Evolutionary conservation across 495 filamentous ascomycete species (phyloP), one percentile per base, ranked within the genome.

Genomic region (Aspergillus ostianus): DNA sequence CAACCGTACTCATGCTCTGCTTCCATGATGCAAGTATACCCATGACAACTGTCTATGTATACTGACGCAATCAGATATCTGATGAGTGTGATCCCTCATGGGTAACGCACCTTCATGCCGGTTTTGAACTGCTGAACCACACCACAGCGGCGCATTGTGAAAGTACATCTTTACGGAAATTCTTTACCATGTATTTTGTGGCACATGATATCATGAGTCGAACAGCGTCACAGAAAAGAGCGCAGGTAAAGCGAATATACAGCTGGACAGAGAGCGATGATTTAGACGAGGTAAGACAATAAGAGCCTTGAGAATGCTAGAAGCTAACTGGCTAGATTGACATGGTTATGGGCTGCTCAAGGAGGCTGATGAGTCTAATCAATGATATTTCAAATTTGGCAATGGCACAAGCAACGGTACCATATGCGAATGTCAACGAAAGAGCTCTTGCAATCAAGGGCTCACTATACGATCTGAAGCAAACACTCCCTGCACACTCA

Each of bases 171-270:
- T 44, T 67, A 12, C 54, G 50, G 18, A 58, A 27, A 10, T 67
- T 67, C 30, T 62, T 61, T 47, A 51, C 53, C 10, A 67, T 67
- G 61, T 67, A 67, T 53, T 67, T 67, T 60, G 58, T 64, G 6
- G 61, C 58, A 9, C 65, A 67, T 51, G 65, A 64, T 44, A 64
- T 64, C 27, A 64, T 67, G 65, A 62, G 55, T 20, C 61, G 58
- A 0, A 67, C 61, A 4, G 61, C 51, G 2, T 56, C 50, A 4
- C 45, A 52, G 18, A 48, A 51, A 6, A 51, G 21, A 32, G 29
- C 55, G 15, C 20, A 48, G 4, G 54, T 56, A 0, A 30, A 46
- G 15, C 6, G 13, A 6, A 19, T 20, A 21, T 41, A 47, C 23
- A 52, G 20, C n/a, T 65, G 65, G 65, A 55, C 57, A 13, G 62